A percentile compares a stretch with the other conserved stretches of the same genome.
Conservation (phyloP, 208 protist genomes). For the Leishmania turanica region DNA sequence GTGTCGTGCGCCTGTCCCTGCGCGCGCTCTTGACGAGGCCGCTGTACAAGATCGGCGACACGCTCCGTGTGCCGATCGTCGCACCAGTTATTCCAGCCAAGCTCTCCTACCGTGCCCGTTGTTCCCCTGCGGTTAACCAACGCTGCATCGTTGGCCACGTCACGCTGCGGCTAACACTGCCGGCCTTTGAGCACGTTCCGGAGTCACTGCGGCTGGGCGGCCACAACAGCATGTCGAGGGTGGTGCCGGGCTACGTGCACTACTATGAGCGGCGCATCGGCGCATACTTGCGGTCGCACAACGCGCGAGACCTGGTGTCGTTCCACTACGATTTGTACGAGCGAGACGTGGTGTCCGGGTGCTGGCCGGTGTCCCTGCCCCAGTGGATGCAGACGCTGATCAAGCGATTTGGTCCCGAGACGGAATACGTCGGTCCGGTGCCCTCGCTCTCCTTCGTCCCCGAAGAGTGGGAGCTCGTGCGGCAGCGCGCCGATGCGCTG, state of each 20-base stretch:
- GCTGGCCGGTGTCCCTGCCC: constrained; percentile 64
- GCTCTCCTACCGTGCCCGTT: constrained; percentile 12
- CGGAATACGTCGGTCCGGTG: constrained; percentile 33
- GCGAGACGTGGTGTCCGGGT: constrained; percentile 64
- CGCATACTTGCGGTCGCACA: constrained; percentile 47
- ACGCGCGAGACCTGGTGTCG: constrained; percentile 42
- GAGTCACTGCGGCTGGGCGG: constrained; percentile 46
- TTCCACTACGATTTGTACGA: constrained; percentile 85
- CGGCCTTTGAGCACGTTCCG: constrained; percentile 69
- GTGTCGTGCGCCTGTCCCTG: constrained; percentile 59
- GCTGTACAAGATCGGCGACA: constrained; percentile 61
- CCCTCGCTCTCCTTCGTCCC: constrained; percentile 57
- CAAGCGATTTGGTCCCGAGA: constrained; percentile 51
- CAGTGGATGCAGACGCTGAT: constrained; percentile 64
- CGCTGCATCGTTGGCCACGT: constrained; percentile 57
- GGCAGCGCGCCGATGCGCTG: constrained; percentile 19
- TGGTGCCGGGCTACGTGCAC: constrained; percentile 58
- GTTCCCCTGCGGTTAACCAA: constrained; percentile 10
- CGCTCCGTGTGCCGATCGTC: constrained; percentile 65
- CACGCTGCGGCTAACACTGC: constrained; percentile 60
- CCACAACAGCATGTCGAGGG: constrained; percentile 31
- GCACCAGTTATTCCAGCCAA: constrained; percentile 4
- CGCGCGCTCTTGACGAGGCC: constrained; percentile 64
- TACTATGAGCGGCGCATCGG: constrained; percentile 75
- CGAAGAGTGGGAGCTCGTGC: constrained; percentile 30